These are phyloP conservation scores for Plantago major DNA, from an alignment of 257 asterid species.

Conservation along the genomic window DNA sequence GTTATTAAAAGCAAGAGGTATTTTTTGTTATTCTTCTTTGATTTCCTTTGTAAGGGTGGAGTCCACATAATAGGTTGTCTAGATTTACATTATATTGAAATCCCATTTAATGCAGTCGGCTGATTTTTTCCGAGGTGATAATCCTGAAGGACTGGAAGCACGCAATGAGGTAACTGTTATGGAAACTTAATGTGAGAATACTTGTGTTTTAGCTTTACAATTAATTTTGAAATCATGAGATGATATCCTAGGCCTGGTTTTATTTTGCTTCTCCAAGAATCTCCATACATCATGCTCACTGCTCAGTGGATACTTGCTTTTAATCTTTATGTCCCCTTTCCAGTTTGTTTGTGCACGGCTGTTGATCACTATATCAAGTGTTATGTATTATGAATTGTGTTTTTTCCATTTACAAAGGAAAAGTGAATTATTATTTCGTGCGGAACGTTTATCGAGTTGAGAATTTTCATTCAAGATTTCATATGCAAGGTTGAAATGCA, in stretches of 20 bases:
- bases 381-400: too few relatives aligned
- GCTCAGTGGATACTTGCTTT: slow-evolving; percentile 10
- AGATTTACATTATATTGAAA: slow-evolving; percentile 12
- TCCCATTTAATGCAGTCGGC: slow-evolving; percentile 60
- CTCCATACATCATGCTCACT: not conserved
- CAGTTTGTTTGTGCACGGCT: too few relatives aligned
- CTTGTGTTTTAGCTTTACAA: not conserved
- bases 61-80: slow-evolving; percentile 17
- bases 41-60: slow-evolving; percentile 10
- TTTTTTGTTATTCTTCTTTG: not conserved
- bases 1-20: too few relatives aligned
- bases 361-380: too few relatives aligned
- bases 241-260: slow-evolving; percentile 6
- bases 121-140: slow-evolving; percentile 95
- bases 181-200: not conserved
- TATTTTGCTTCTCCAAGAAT: slow-evolving; percentile 15
- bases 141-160: slow-evolving; percentile 96
- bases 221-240: slow-evolving; percentile 1
- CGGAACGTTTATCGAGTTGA: too few relatives aligned
- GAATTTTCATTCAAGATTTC: too few relatives aligned
- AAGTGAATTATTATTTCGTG: too few relatives aligned
- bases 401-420: too few relatives aligned
- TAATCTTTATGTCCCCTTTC: not conserved
- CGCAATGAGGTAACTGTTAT: slow-evolving; percentile 78
- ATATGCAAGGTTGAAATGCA: too few relatives aligned